Percentiles rank a stretch among this genome's conserved stretches.
These are phyloP conservation scores for Phytopythium montanum DNA, from an alignment of 352 stramenopile species.

Conservation along the genomic window DNA sequence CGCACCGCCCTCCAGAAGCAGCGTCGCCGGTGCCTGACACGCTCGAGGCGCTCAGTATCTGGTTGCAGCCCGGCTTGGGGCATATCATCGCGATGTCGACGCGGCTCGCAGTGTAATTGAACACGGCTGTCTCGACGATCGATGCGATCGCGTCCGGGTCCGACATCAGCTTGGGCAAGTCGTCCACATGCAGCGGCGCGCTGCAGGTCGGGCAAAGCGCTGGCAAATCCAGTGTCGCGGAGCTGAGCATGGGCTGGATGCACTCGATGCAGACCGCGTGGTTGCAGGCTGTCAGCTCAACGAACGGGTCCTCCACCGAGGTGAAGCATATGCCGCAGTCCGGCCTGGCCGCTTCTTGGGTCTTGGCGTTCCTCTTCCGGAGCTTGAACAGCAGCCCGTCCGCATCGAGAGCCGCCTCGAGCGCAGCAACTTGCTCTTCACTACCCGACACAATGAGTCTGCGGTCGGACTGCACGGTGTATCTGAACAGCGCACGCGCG, in stretches of 20 bases:
- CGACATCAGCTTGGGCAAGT: neutral
- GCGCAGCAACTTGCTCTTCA: neutral
- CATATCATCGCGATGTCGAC: neutral
- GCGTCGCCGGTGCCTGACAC: neutral
- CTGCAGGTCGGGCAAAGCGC: neutral
- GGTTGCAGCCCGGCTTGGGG: neutral
- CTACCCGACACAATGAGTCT: neutral
- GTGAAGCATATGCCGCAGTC: neutral
- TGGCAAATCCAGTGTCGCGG: neutral
- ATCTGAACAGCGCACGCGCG: neutral
- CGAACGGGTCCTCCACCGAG: neutral
- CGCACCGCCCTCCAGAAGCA: slow-evolving; percentile 6
- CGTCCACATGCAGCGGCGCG: neutral
- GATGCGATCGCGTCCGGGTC: neutral
- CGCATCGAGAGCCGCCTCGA: neutral
- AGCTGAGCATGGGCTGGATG: neutral
- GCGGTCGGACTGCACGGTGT: neutral
- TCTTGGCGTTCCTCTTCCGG: neutral
- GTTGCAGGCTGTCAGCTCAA: neutral
- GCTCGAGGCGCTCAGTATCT: neutral
- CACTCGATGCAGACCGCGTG: neutral
- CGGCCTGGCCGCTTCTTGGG: neutral
- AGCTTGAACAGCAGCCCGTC: neutral
- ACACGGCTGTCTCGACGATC: neutral
- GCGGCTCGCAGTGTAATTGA: neutral